Conservation (phyloP, 495 filamentous ascomycete genomes). For the Podospora didyma region DNA sequence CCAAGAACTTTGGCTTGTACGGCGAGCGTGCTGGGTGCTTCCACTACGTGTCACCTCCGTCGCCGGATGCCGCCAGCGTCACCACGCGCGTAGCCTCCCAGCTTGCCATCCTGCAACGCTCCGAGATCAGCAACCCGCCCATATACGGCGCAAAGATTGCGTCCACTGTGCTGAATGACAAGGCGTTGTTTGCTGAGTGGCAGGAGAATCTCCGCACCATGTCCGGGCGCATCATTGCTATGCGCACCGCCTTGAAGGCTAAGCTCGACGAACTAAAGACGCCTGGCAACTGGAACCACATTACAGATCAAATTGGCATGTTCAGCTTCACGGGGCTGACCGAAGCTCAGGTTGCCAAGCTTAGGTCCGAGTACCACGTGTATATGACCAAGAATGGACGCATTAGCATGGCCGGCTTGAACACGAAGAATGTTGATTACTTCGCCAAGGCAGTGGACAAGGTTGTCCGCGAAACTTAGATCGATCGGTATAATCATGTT, state of each 20-base stretch:
- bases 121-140: constrained; percentile 94
- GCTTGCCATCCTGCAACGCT: constrained; percentile 90
- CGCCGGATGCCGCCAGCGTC: constrained; percentile 57
- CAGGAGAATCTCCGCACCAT: constrained; percentile 88
- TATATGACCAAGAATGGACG: constrained; percentile 99
- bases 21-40: constrained; percentile 94
- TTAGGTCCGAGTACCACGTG: constrained; percentile 78
- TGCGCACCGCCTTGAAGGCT: constrained; percentile 70
- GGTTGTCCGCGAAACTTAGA: constrained; percentile 63
- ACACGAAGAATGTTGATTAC: constrained; percentile 87
- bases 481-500: neutral
- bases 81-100: constrained; percentile 73
- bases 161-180: constrained; percentile 75
- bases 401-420: constrained; percentile 94
- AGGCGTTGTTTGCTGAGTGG: constrained; percentile 84
- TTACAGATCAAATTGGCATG: constrained; percentile 99
- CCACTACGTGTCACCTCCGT: constrained; percentile 82
- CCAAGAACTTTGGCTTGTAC: constrained; percentile 99
- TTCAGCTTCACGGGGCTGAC: constrained; percentile 93
- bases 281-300: constrained; percentile 91
- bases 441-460: constrained; percentile 84
- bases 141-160: constrained; percentile 92
- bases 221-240: constrained; percentile 87
- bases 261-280: constrained; percentile 80
- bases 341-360: constrained; percentile 77